Base-by-base conservation (phyloP, 73 alveolate genomes). In the Blepharisma stoltei region DNA sequence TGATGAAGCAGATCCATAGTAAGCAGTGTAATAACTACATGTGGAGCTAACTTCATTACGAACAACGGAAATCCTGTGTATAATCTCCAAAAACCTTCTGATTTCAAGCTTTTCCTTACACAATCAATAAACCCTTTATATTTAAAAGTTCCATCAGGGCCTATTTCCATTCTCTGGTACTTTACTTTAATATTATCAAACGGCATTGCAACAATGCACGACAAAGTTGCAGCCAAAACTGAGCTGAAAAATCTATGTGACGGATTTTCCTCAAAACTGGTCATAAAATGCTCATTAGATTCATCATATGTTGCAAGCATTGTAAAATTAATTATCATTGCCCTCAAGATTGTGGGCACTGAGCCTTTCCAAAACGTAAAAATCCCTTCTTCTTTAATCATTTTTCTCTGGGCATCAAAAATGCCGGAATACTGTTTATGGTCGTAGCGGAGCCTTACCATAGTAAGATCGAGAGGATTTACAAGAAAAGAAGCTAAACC, bases 251-350 rank as follows among this genome's bases (percentile, higher is more conserved):
- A 14, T 50, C 65, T 50, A 50, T 50, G 65, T 14, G 27, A 14
- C 2, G 65, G 65, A 50, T 11, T 18, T 14, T 14, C n/a, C 45
- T 87, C 87, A 23, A 53, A 65, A 9, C 49, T 9, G 32, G 70
- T 78, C 77, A 49, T 80, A 11, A 88, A 60, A 37, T 77, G n/a
- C 55, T 91, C 89, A 25, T 91, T 91, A 23, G 85, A 76, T 55
- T 88, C 94, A 88, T 91, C 97, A 78, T 84, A 91, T 3, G 95
- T 78, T 8, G 88, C 91, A 6, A 91, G 82, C 94, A 84, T 80
- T 14, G 92, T 89, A 8, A 87, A 67, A 77, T 86, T 90, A 8
- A 90, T 55, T 27, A 88, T 78, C 70, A 84, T 60, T 6, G 97
- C 94, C 77, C 95, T 90, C 54, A 81, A 83, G 7, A 90, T 77